phyloP scores from a whole-genome alignment of 106 monocot species.

The Narthecium ossifragum region DNA sequence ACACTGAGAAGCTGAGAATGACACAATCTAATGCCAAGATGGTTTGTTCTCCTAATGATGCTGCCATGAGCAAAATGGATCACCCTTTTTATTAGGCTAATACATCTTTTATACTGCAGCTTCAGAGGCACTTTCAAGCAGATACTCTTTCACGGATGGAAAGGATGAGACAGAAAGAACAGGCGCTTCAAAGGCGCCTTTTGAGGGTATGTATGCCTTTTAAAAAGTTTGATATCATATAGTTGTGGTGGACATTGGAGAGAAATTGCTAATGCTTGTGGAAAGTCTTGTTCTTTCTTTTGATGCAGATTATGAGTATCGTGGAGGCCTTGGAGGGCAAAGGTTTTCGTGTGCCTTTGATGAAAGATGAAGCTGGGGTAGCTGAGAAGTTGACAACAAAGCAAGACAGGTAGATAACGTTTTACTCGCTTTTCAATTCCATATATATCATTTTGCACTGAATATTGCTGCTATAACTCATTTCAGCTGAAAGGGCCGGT shows the following conservation, averaged over 20 bases:
- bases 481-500: constrained; percentile 72
- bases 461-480: neutral
- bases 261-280: no score
- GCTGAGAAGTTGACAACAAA: constrained; percentile 37
- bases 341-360: constrained; percentile 69
- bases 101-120: constrained; percentile 32
- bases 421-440: no score
- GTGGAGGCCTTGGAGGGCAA: constrained; percentile 80
- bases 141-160: constrained; percentile 82
- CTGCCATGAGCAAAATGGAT: neutral
- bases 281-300: constrained; percentile 11
- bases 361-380: constrained; percentile 72
- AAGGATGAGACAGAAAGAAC: constrained; percentile 73
- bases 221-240: neutral
- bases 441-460: neutral
- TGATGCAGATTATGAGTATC: constrained; percentile 74
- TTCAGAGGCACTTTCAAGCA: constrained; percentile 81
- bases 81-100: neutral
- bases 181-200: constrained; percentile 75
- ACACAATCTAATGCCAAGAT: constrained; percentile 82
- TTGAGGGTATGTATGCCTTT: constrained; percentile 69
- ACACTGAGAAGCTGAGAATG: constrained; percentile 71
- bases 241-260: neutral
- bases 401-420: constrained; percentile 64
- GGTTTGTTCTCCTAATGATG: constrained; percentile 37